Evolutionary conservation across 192 early-diverging fungal species (phyloP).

Genomic region (Dissophora ornata): DNA sequence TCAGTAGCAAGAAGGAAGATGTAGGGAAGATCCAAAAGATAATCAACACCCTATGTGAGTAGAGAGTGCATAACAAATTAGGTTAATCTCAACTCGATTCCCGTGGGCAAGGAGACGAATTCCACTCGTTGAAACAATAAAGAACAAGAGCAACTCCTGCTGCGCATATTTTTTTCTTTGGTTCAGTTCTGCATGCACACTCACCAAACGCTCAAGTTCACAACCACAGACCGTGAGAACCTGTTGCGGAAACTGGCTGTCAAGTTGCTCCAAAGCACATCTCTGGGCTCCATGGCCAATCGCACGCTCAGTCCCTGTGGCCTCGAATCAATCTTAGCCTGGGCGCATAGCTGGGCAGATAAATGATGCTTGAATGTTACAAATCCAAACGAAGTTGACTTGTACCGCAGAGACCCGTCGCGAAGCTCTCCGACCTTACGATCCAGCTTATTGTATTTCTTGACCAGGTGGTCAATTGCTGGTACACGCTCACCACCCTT

Average conservation of each 20-base stretch:
- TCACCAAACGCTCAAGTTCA: constrained; percentile 60
- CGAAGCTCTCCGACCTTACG: constrained; percentile 52
- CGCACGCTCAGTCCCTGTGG: constrained; percentile 62
- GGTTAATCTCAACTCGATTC: not conserved
- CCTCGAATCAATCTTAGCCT: constrained; percentile 61
- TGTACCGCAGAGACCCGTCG: constrained; percentile 56
- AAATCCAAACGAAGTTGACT: constrained; percentile 67
- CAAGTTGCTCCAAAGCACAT: constrained; percentile 69
- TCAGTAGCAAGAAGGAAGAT: constrained; percentile 65
- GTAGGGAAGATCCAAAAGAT: constrained; percentile 76
- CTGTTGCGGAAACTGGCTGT: constrained; percentile 55
- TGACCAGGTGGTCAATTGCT: constrained; percentile 54
- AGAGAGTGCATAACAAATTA: too few relatives aligned
- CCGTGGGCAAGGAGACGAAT: too few relatives aligned
- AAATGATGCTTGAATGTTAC: constrained; percentile 68
- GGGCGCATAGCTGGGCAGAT: constrained; percentile 69
- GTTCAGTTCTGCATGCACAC: constrained; percentile 14
- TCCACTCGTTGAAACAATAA: too few relatives aligned
- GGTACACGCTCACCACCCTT: constrained; percentile 23
- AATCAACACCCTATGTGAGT: constrained; percentile 66
- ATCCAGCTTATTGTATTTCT: constrained; percentile 59
- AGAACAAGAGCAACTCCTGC: not conserved
- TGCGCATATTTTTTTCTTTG: too few relatives aligned
- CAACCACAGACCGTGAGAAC: constrained; percentile 56
- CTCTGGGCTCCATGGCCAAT: constrained; percentile 72